Evolutionary conservation across 305 asterid genomes (phyloP).

Genomic region (Solanum aculeatissimum): DNA sequence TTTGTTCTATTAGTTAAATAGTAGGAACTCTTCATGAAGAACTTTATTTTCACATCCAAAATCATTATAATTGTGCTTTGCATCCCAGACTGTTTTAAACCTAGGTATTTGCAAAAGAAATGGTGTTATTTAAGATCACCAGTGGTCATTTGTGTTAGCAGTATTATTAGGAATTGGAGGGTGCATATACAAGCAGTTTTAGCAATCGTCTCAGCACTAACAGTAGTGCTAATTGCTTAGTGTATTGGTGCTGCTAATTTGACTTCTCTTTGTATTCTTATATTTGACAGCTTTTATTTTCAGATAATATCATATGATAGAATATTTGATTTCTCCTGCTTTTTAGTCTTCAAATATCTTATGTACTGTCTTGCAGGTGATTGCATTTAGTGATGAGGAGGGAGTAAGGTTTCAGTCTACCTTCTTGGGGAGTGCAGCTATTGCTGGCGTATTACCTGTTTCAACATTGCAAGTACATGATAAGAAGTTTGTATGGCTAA

Average conservation of each 20-base stretch:
- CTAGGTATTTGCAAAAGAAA: background rate
- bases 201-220: background rate
- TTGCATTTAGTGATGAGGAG: constrained; percentile 98
- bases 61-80: background rate
- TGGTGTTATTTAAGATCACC: background rate
- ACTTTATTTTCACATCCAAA: background rate
- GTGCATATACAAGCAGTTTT: background rate
- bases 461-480: constrained; percentile 63
- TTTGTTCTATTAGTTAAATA: background rate
- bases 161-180: background rate
- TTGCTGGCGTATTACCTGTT: constrained; percentile 82
- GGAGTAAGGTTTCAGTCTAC: constrained; percentile 97
- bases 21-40: background rate
- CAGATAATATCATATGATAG: background rate
- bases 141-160: background rate
- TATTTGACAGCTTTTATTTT: background rate
- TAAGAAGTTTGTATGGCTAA: constrained; percentile 53
- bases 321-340: background rate
- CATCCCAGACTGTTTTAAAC: background rate
- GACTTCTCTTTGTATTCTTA: background rate
- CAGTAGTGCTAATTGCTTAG: background rate
- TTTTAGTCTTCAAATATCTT: background rate
- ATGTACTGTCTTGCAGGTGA: constrained; percentile 34
- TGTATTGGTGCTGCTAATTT: background rate
- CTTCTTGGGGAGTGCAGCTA: constrained; percentile 97